These are phyloP conservation scores for Mycena floridula DNA, from an alignment of 768 basidiomycete species.

Conservation along the genomic window DNA sequence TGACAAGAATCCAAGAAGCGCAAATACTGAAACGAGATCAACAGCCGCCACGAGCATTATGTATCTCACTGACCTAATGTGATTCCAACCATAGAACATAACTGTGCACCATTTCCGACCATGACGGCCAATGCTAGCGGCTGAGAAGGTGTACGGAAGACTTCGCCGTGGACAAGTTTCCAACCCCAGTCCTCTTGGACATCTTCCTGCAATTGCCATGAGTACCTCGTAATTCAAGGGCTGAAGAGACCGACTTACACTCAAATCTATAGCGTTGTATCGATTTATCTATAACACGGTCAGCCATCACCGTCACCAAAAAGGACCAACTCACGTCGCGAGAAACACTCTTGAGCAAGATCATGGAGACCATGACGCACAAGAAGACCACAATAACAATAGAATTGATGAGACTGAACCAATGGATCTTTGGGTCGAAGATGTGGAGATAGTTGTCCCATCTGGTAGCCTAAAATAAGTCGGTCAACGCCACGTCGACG, in stretches of 20 bases:
- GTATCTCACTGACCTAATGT: constrained; percentile 58
- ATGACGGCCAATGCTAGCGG: constrained; percentile 78
- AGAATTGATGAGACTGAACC: constrained; percentile 94
- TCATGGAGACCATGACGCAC: constrained; percentile 89
- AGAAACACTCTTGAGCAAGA: constrained; percentile 78
- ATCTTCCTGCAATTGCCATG: constrained; percentile 55
- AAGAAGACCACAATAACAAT: constrained; percentile 88
- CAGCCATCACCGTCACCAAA: constrained; percentile 11
- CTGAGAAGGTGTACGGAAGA: constrained; percentile 79
- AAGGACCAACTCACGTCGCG: constrained; percentile 60
- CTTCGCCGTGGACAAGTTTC: constrained; percentile 96
- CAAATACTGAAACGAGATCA: constrained; percentile 58
- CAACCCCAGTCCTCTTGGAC: constrained; percentile 98
- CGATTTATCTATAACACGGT: constrained; percentile 61
- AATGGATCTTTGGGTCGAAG: constrained; percentile 91
- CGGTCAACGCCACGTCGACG: background rate
- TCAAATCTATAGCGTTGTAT: constrained; percentile 93
- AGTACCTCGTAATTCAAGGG: background rate
- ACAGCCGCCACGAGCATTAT: background rate
- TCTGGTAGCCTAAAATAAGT: constrained; percentile 67
- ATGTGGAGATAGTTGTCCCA: constrained; percentile 98
- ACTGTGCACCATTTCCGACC: constrained; percentile 86
- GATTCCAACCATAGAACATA: constrained; percentile 80
- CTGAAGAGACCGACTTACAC: constrained; percentile 45
- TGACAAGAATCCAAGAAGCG: constrained; percentile 86